phyloP scores from a whole-genome alignment of 2,329 filamentous ascomycete genomes.

The Cadophora sp. region DNA sequence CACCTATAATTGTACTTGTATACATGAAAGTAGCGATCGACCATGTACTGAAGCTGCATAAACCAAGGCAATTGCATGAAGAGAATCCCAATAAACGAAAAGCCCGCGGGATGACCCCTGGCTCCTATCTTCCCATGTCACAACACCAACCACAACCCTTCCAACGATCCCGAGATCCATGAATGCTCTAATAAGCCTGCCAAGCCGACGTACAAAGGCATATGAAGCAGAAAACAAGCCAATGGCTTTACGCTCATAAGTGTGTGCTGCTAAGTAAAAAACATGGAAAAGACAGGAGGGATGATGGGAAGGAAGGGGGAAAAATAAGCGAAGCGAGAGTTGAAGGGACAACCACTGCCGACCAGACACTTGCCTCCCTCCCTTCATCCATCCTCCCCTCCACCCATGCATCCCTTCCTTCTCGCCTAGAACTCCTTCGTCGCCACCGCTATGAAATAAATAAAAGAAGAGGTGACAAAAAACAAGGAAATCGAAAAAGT shows the following conservation, averaged over 20 bases:
- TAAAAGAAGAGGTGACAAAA: not conserved
- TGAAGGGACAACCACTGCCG: conserved; percentile 7
- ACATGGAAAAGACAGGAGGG: not conserved
- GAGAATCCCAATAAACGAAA: conserved; percentile 1
- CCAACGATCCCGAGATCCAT: not conserved
- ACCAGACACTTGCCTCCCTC: not conserved
- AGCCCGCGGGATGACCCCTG: not conserved
- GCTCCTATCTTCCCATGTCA: not conserved
- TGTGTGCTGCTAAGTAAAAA: not conserved
- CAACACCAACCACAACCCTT: not conserved
- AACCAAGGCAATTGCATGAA: no score
- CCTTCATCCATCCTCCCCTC: not conserved
- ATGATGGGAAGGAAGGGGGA: not conserved
- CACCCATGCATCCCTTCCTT: not conserved
- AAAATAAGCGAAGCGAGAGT: conserved; percentile 14
- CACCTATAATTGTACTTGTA: not conserved
- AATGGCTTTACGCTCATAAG: not conserved
- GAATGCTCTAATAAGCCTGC: conserved; percentile 9
- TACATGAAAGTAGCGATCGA: conserved; percentile 12
- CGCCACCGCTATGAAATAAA: not conserved
- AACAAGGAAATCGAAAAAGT: not conserved
- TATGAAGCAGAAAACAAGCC: not conserved
- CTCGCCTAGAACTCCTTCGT: not conserved
- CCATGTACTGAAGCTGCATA: not conserved
- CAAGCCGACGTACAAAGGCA: not conserved